Percentiles rank a stretch among this genome's conserved stretches.
Evolutionary conservation across 352 stramenopile species (phyloP).

Genomic region (Globisporangium lucens): DNA sequence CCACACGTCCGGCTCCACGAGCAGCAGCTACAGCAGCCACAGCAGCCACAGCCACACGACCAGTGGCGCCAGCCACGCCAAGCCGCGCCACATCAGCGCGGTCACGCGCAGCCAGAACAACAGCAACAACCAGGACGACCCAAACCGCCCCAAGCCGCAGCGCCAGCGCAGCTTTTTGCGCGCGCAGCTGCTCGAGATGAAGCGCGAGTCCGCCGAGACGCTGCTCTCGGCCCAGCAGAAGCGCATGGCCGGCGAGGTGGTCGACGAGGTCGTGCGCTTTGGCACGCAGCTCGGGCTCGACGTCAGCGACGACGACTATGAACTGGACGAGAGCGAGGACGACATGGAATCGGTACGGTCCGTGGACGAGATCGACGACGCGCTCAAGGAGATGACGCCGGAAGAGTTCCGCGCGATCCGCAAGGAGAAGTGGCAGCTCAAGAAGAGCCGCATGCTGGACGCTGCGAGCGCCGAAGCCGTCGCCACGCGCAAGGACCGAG

Average conservation of each 20-base stretch:
- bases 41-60: constrained; percentile 8
- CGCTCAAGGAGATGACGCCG: constrained; percentile 22
- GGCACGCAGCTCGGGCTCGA: constrained; percentile 23
- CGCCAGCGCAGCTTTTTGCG: constrained; percentile 66
- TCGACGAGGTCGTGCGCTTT: constrained; percentile 27
- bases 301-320: constrained; percentile 29
- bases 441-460: constrained; percentile 15
- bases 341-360: constrained; percentile 27
- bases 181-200: constrained; percentile 74
- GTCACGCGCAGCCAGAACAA: constrained; percentile 32
- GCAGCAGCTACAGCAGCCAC: background rate
- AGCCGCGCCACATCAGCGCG: constrained; percentile 30
- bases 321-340: constrained; percentile 33
- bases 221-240: constrained; percentile 38
- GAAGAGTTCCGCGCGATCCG: constrained; percentile 30
- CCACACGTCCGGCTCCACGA: background rate
- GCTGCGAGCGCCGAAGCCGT: constrained; percentile 2
- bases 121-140: constrained; percentile 20
- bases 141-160: constrained; percentile 33
- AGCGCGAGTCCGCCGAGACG: constrained; percentile 61
- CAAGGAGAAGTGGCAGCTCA: constrained; percentile 28
- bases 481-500: constrained; percentile 22
- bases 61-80: constrained; percentile 27
- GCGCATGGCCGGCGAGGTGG: constrained; percentile 42
- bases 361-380: constrained; percentile 39